phyloP scores from a whole-genome alignment of 495 filamentous ascomycete species.

The Daldinia decipiens region DNA sequence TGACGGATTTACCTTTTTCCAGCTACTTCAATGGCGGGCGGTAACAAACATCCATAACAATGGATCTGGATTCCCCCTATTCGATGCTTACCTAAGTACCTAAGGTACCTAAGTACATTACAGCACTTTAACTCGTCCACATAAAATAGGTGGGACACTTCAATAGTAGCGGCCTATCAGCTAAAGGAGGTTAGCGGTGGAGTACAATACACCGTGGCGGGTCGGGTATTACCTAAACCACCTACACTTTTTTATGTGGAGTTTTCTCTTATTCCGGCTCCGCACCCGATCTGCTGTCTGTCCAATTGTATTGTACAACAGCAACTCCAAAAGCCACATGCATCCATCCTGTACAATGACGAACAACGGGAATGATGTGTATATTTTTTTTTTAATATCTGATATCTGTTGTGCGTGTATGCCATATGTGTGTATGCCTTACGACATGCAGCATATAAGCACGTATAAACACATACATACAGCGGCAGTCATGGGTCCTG shows the following conservation, averaged over 20 bases:
- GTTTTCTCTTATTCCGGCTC: conserved; percentile 23
- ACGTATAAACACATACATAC: conserved; percentile 20
- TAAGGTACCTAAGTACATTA: too few species aligned
- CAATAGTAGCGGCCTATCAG: background rate
- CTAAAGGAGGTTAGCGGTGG: conserved; percentile 6
- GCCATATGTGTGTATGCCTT: conserved; percentile 22
- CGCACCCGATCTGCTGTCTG: conserved; percentile 39
- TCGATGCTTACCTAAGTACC: too few species aligned
- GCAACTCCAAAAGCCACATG: conserved; percentile 6
- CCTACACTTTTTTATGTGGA: conserved; percentile 9
- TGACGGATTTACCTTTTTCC: conserved; percentile 37
- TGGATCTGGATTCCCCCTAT: background rate
- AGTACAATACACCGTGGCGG: conserved; percentile 13
- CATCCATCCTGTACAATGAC: conserved; percentile 27
- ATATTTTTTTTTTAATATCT: background rate
- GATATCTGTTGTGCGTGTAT: background rate
- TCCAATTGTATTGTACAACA: conserved; percentile 20
- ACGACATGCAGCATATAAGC: conserved; percentile 15
- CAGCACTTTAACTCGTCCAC: too few species aligned
- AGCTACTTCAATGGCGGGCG: conserved; percentile 5
- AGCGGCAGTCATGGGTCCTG: conserved; percentile 27
- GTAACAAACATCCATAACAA: too few species aligned
- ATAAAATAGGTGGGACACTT: background rate
- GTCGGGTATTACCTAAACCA: conserved; percentile 41
- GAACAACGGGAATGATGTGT: conserved; percentile 3